Conservation (phyloP, 1,284 basidiomycete species). For the Sanghuangporus baumii region DNA sequence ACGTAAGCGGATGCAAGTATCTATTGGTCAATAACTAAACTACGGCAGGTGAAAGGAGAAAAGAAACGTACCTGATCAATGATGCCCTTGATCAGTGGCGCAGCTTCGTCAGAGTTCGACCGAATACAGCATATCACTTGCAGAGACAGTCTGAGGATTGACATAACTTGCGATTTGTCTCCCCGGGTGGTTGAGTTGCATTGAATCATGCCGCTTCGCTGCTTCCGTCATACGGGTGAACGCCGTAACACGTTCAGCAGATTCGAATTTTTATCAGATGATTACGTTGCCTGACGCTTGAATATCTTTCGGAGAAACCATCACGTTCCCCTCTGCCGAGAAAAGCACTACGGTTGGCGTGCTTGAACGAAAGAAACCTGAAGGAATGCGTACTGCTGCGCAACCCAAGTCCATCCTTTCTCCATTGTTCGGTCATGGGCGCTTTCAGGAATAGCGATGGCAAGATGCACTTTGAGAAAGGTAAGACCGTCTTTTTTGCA, state of each 20-base stretch:
- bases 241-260: constrained; percentile 26
- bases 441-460: constrained; percentile 1
- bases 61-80: constrained; percentile 26
- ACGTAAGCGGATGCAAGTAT: constrained; percentile 26
- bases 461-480: not conserved
- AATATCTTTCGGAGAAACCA: constrained; percentile 7
- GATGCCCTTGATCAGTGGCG: constrained; percentile 25
- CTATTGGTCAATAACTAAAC: not conserved
- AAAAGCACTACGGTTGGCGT: not conserved
- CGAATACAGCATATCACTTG: constrained; percentile 24
- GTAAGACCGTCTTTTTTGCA: not conserved
- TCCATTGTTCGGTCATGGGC: constrained; percentile 5
- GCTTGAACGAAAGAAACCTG: not conserved
- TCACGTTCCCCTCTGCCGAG: not conserved
- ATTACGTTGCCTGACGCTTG: constrained; percentile 12
- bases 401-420: constrained; percentile 5
- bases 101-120: constrained; percentile 25
- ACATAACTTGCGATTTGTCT: constrained; percentile 20
- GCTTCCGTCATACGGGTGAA: constrained; percentile 30
- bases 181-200: constrained; percentile 19
- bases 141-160: constrained; percentile 27
- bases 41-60: not conserved
- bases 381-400: not conserved
- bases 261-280: constrained; percentile 11
- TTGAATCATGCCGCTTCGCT: too few relatives aligned